These are phyloP conservation scores for Limonium bicolor DNA, from an alignment of 148 eudicot genomes.

Conservation along the genomic window DNA sequence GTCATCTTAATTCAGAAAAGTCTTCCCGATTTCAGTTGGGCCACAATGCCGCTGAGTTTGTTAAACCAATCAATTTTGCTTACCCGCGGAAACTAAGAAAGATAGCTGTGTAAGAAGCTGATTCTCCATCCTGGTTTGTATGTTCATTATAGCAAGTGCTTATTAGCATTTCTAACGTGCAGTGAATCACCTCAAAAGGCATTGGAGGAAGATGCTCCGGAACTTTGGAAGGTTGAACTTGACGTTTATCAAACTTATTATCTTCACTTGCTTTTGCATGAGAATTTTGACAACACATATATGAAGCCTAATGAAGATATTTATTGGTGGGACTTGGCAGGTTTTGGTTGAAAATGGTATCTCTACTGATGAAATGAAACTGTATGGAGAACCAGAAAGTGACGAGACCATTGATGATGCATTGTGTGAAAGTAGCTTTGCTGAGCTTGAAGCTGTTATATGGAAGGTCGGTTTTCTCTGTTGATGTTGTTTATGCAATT, in stretches of 20 bases:
- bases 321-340: constrained; percentile 19
- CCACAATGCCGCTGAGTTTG: constrained; percentile 22
- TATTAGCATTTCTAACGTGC: constrained; percentile 14
- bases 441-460: constrained; percentile 75
- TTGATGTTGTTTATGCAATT: too few species aligned
- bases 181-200: constrained; percentile 84
- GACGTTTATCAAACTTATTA: not conserved
- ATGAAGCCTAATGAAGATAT: too few species aligned
- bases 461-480: constrained; percentile 56
- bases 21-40: constrained; percentile 13
- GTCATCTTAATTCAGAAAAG: constrained; percentile 10
- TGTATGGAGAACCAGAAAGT: constrained; percentile 59
- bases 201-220: constrained; percentile 96
- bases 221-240: constrained; percentile 57
- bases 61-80: constrained; percentile 27
- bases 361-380: constrained; percentile 56
- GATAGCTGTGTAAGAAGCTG: constrained; percentile 61
- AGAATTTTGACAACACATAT: not conserved
- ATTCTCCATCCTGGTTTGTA: not conserved
- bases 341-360: constrained; percentile 76
- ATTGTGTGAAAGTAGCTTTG: constrained; percentile 40
- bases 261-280: not conserved
- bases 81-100: constrained; percentile 58
- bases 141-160: constrained; percentile 1
- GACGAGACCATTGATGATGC: constrained; percentile 51